Conservation (phyloP, 768 basidiomycete genomes). For the Xerocomus spinulosus region DNA sequence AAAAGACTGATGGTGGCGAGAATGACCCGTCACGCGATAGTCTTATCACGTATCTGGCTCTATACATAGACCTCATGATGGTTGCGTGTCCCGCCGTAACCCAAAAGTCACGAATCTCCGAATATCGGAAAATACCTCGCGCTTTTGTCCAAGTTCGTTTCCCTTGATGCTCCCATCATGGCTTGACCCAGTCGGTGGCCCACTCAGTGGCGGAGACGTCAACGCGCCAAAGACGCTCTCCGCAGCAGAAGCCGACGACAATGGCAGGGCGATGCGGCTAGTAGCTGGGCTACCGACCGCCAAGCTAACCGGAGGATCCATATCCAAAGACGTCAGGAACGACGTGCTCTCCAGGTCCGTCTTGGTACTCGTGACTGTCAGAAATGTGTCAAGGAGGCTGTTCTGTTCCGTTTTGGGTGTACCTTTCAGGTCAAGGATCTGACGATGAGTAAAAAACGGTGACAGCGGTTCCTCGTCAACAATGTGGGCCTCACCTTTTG, state of each 20-base stretch:
- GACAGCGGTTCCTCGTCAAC: slow-evolving; percentile 8
- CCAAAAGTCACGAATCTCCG: slow-evolving; percentile 88
- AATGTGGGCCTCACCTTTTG: slow-evolving; percentile 68
- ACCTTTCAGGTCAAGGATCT: slow-evolving; percentile 95
- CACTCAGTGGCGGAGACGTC: slow-evolving; percentile 56
- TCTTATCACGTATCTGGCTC: background rate
- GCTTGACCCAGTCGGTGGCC: slow-evolving; percentile 60
- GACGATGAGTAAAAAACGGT: background rate
- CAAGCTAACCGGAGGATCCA: slow-evolving; percentile 75
- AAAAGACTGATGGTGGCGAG: slow-evolving; percentile 12
- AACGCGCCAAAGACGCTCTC: slow-evolving; percentile 61
- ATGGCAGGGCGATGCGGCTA: slow-evolving; percentile 55
- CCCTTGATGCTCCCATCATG: slow-evolving; percentile 37
- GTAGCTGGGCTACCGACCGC: slow-evolving; percentile 61
- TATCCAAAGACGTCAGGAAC: slow-evolving; percentile 90
- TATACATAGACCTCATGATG: too few species aligned
- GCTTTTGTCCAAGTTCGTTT: slow-evolving; percentile 45
- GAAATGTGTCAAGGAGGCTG: slow-evolving; percentile 84
- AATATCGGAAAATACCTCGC: slow-evolving; percentile 87
- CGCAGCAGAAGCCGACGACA: slow-evolving; percentile 29
- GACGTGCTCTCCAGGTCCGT: slow-evolving; percentile 84
- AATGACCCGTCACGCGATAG: background rate
- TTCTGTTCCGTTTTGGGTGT: slow-evolving; percentile 84
- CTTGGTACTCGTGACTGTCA: slow-evolving; percentile 90
- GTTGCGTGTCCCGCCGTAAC: slow-evolving; percentile 61